Conservation (phyloP, 1,284 basidiomycete species). For the Ganoderma multipileum region DNA sequence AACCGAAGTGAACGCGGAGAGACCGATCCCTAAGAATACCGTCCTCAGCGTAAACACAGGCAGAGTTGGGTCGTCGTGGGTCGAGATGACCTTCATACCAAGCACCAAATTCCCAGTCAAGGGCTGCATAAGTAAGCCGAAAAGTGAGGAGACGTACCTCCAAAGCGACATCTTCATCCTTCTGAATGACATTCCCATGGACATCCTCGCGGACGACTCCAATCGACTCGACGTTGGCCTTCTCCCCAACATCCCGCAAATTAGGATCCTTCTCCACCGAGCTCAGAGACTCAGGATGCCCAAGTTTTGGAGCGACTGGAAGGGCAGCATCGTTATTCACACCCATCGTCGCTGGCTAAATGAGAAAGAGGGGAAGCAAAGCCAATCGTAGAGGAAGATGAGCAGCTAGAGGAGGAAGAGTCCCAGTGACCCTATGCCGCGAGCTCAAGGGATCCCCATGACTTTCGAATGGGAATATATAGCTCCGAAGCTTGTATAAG, state of each 20-base stretch:
- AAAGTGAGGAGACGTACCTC: constrained; percentile 40
- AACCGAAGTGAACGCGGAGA: constrained; percentile 66
- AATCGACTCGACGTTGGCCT: constrained; percentile 33
- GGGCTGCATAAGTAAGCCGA: background rate
- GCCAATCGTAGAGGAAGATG: background rate
- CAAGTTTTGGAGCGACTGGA: constrained; percentile 16
- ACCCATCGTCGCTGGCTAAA: background rate
- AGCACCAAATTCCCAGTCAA: background rate
- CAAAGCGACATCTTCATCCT: constrained; percentile 53
- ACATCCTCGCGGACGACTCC: constrained; percentile 30
- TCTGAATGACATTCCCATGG: constrained; percentile 44
- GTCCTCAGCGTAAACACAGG: constrained; percentile 66
- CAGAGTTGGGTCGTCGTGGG: constrained; percentile 61
- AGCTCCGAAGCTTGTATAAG: background rate
- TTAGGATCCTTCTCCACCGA: constrained; percentile 29
- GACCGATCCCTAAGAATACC: constrained; percentile 64
- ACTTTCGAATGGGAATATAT: constrained; percentile 19
- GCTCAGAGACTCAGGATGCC: constrained; percentile 23
- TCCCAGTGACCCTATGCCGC: constrained; percentile 13
- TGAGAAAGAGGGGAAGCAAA: constrained; percentile 5
- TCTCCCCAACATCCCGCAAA: constrained; percentile 30
- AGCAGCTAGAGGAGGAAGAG: background rate
- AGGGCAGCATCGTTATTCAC: background rate
- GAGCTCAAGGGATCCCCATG: constrained; percentile 12
- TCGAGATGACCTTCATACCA: constrained; percentile 49